Conservation (phyloP, 306 rosid species). For the Quercus cerris region DNA sequence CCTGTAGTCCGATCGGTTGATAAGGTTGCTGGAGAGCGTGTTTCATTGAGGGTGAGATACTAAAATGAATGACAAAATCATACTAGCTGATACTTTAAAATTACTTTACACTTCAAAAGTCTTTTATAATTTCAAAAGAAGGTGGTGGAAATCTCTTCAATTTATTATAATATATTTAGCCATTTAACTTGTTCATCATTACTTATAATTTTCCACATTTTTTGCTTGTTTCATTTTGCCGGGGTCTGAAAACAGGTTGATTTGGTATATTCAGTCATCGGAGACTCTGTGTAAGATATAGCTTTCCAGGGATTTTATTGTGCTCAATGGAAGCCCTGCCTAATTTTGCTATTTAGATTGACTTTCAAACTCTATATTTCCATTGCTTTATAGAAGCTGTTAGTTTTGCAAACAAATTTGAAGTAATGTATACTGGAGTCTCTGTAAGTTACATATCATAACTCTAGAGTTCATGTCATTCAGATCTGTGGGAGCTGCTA, state of each 20-base stretch:
- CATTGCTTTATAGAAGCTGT: not conserved
- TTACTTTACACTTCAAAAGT: not conserved
- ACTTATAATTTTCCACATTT: not conserved
- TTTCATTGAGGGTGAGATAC: conserved; percentile 82
- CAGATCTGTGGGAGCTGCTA: conserved; percentile 74
- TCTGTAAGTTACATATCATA: not conserved
- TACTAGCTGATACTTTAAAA: not conserved
- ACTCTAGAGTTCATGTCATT: conserved; percentile 7
- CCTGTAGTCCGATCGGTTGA: conserved; percentile 81
- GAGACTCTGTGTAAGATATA: conserved; percentile 59
- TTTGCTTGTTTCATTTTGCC: conserved; percentile 1
- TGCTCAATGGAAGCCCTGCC: not conserved
- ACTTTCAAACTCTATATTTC: not conserved
- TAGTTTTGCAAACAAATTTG: not conserved
- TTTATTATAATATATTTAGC: not conserved
- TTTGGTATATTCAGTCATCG: conserved; percentile 79
- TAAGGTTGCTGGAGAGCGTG: conserved; percentile 82
- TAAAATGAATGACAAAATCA: not conserved
- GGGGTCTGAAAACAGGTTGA: conserved; percentile 55
- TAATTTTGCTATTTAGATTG: not conserved
- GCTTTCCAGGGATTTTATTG: not conserved
- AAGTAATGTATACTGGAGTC: not conserved
- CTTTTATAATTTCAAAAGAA: not conserved
- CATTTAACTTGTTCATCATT: not conserved
- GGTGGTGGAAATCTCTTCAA: not conserved